A percentile compares a stretch with the other conserved stretches of the same genome.
Evolutionary conservation across 352 stramenopile species (phyloP).

Genomic region (Pythium periplocum): DNA sequence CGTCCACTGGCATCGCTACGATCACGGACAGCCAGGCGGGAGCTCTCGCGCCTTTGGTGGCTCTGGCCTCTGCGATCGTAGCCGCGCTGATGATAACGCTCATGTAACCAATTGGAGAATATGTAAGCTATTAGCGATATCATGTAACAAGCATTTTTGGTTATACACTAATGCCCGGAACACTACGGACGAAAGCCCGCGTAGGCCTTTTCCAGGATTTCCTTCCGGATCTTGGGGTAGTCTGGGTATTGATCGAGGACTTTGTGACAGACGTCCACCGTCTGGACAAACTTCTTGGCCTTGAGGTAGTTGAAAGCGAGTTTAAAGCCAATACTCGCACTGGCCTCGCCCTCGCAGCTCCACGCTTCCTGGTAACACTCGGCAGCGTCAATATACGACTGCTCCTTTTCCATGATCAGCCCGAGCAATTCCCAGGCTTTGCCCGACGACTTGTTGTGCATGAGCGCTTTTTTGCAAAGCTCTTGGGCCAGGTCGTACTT

Average conservation of each 20-base stretch:
- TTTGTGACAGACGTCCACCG: slow-evolving; percentile 92
- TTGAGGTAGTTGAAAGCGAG: slow-evolving; percentile 96
- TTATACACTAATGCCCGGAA: too few species aligned
- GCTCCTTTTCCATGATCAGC: slow-evolving; percentile 94
- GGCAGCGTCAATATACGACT: slow-evolving; percentile 88
- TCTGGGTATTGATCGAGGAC: slow-evolving; percentile 92
- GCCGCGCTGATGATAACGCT: too few species aligned
- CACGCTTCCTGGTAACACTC: slow-evolving; percentile 92
- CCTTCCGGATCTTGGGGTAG: slow-evolving; percentile 93
- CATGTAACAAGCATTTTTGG: too few species aligned
- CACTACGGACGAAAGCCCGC: slow-evolving; percentile 78
- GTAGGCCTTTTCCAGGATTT: slow-evolving; percentile 92
- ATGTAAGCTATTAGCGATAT: too few species aligned
- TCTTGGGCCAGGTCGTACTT: slow-evolving; percentile 94
- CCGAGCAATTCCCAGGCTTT: slow-evolving; percentile 93
- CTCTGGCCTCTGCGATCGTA: too few species aligned
- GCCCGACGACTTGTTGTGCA: slow-evolving; percentile 90
- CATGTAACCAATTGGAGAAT: too few species aligned
- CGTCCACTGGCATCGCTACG: too few species aligned
- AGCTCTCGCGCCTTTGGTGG: too few species aligned
- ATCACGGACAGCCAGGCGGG: too few species aligned
- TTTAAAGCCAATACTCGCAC: slow-evolving; percentile 91
- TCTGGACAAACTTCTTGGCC: slow-evolving; percentile 84
- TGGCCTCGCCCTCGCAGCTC: slow-evolving; percentile 78
- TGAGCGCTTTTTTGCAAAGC: slow-evolving; percentile 89